Evolutionary conservation across 306 rosid genomes (phyloP), one percentile per base, ranked within the genome.

Genomic region (Canavalia ensiformis): DNA sequence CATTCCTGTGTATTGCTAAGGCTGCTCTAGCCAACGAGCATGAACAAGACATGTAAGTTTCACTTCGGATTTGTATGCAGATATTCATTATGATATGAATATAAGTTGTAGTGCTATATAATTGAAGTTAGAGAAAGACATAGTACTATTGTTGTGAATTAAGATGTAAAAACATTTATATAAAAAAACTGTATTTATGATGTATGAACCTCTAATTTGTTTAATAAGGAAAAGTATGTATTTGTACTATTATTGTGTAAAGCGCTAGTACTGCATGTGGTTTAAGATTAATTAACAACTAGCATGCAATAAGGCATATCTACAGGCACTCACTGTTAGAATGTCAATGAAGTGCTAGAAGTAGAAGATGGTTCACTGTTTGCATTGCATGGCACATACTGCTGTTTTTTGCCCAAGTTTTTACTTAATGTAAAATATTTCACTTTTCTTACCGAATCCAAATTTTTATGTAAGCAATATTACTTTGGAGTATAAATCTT

Each of bases 21-120:
- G 86, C 90, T 82, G 98, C 99, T 76, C 88, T 95, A 57, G 91
- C 96, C 64, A 93, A 79, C 35, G 98, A 91, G 50, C 90, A 76
- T 68, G 99, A 88, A 58, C 99, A 88, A 87, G 99, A 90, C 86
- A 93, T 95, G 99, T 93, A 89, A 91, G 98, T 90, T 82, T 64
- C 62, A 3, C 66, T 63, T 77, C 37, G 11, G 30, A 35, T 4
- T 77, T 8, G 35, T 56, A 62, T 56, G 65, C 72, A 25, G 31
- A 13, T 76, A 29, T 67, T 28, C 52, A n/a, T 77, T 37, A 45
- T 72, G 31, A 73, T 18, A 18, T 68, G 63, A 65, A 71, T 30
- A 68, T 18, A 8, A 51, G 45, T 28, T 49, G n/a, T 6, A 13
- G 41, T 41, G 13, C 28, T 74, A 2, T 82, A 34, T 59, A 75